These are phyloP conservation scores for Pouteria glomerata DNA, from an alignment of 148 eudicot species.

Conservation along the genomic window DNA sequence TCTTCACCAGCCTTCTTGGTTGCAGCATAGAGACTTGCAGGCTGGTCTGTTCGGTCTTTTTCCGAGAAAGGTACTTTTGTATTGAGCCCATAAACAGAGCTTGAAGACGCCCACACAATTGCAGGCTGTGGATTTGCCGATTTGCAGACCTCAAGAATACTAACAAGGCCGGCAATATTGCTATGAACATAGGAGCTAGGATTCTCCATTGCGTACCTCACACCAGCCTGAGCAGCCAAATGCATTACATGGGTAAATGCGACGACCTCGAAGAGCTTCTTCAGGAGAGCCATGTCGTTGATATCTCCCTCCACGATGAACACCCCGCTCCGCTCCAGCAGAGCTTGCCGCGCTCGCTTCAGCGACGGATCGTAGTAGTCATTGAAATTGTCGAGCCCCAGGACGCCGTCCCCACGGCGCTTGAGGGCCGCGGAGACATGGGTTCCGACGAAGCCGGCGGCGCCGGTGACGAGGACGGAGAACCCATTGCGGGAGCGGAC, in stretches of 20 bases:
- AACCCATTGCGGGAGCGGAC: conserved; percentile 50
- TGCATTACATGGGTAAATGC: conserved; percentile 78
- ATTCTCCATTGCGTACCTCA: conserved; percentile 79
- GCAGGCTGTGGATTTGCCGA: no score
- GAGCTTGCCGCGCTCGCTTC: conserved; percentile 53
- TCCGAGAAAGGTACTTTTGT: conserved; percentile 82
- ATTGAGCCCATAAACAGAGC: conserved; percentile 78
- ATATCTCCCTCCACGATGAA: conserved; percentile 79
- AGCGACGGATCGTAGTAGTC: conserved; percentile 71
- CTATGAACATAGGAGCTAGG: conserved; percentile 85
- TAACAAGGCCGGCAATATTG: conserved; percentile 74
- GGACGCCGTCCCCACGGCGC: conserved; percentile 66
- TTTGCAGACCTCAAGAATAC: conserved; percentile 63
- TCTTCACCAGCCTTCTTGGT: no score
- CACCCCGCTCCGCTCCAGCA: conserved; percentile 52
- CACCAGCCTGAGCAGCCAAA: no score
- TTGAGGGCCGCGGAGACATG: conserved; percentile 67
- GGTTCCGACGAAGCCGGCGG: no score
- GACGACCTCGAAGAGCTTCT: conserved; percentile 56
- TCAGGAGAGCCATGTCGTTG: conserved; percentile 45
- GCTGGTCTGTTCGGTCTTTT: conserved; percentile 66
- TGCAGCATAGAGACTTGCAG: conserved; percentile 82
- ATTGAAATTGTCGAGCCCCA: conserved; percentile 75
- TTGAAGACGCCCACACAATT: conserved; percentile 80
- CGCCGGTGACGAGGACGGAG: conserved; percentile 71